Conservation (phyloP, 352 stramenopile species). For the Globisporangium irregulare region DNA sequence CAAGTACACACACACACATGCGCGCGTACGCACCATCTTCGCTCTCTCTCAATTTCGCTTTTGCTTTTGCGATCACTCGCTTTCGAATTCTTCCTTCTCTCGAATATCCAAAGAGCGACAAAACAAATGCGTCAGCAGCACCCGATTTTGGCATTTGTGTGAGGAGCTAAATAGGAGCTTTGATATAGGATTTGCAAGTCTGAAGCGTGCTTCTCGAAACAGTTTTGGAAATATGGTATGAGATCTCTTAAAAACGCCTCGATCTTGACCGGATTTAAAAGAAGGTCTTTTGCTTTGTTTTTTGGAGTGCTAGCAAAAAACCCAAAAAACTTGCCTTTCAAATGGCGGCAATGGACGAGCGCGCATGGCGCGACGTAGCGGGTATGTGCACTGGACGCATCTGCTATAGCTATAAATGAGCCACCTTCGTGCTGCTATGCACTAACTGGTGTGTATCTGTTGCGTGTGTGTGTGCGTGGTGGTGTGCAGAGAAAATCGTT, state of each 20-base stretch:
- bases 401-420: not conserved
- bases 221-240: too few species aligned
- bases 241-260: too few species aligned
- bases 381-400: constrained; percentile 18
- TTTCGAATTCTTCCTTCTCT: constrained; percentile 7
- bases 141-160: too few species aligned
- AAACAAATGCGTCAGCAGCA: not conserved
- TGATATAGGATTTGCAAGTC: too few species aligned
- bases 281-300: too few species aligned
- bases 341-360: constrained; percentile 10
- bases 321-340: not conserved
- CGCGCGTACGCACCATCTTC: constrained; percentile 11
- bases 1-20: not conserved
- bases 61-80: not conserved
- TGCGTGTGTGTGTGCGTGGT: not conserved
- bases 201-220: too few species aligned
- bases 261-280: too few species aligned
- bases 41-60: not conserved
- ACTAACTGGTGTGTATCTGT: not conserved
- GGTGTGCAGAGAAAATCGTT: constrained; percentile 53
- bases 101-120: constrained; percentile 7
- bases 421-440: not conserved
- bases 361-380: constrained; percentile 28
- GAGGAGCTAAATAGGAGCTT: too few species aligned
- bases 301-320: not conserved